Conservation (phyloP, 2,329 filamentous ascomycete species). For the Penicillium sp. region DNA sequence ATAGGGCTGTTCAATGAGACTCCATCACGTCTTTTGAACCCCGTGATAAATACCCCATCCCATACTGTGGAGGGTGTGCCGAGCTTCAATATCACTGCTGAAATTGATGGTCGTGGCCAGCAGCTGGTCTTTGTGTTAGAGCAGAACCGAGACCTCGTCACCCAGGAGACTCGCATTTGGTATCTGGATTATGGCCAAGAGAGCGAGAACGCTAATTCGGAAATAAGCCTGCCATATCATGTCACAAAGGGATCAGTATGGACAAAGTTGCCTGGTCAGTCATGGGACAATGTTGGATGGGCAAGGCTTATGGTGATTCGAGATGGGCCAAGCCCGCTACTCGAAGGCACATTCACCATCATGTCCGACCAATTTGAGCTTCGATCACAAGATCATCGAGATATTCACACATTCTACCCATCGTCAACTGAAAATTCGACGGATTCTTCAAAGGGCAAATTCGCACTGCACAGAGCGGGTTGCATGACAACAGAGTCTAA, state of each 20-base stretch:
- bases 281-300: no score
- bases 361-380: constrained; percentile 10
- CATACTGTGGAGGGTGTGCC: not conserved
- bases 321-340: not conserved
- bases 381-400: not conserved
- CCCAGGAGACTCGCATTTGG: constrained; percentile 2
- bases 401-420: not conserved
- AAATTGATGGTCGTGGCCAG: not conserved
- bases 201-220: no score
- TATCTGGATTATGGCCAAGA: constrained; percentile 10
- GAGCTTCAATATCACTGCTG: not conserved
- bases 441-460: not conserved
- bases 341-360: constrained; percentile 15
- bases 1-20: not conserved
- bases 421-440: not conserved
- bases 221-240: no score
- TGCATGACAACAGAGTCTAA: not conserved
- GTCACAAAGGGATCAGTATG: no score
- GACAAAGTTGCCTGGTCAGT: no score
- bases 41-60: not conserved
- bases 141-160: not conserved
- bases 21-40: not conserved
- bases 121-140: constrained; percentile 8
- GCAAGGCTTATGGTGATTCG: not conserved
- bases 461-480: not conserved